Evolutionary conservation across 2,329 filamentous ascomycete genomes (phyloP), one percentile per base, ranked within the genome.

Genomic region (Aureobasidium namibiae): DNA sequence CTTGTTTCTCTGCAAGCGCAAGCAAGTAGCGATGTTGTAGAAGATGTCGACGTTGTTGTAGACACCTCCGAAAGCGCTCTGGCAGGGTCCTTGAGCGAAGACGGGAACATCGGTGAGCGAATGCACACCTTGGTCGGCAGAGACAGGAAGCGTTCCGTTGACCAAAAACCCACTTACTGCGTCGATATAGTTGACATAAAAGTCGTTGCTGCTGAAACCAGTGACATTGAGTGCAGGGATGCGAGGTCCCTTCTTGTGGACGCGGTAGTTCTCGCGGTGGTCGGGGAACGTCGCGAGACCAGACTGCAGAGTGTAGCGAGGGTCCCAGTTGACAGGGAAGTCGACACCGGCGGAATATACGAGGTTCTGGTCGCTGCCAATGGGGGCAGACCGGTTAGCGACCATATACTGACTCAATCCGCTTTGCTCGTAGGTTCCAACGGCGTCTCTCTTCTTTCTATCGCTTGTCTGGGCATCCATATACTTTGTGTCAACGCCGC

Each of bases 251-350:
- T 78, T 75, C 71, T 83, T 83, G 75, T 85, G 84, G 14, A 92
- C 84, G 63, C 80, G 80, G 78, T 86, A 95, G 74, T 88, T 82
- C 77, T 95, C 90, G 23, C 88, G 80, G 66, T 80, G 83, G 71
- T 95, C 90, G 0, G 90, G 90, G 68, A 82, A 81, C 33, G 88
- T 88, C 50, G 79, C 82, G 34, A 90, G 73, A 54, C 90, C 90
- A 41, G 84, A 81, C 59, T 88, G 89, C 53, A 95, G 83, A 60
- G 88, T 87, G 74, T 92, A 94, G 33, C 90, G 82, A 14, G 90
- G 90, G 70, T 90, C 87, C 89, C 90, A 94, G 77, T 90, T 90
- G 63, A 82, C 78, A 21, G 90, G 90, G 79, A 94, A 95, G 75
- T 88, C 82, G 65, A 83, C 79, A 54, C 87, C 86, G 23, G 88